Evolutionary conservation across 2,329 filamentous ascomycete species (phyloP).

Genomic region (Seiridium unicorne): DNA sequence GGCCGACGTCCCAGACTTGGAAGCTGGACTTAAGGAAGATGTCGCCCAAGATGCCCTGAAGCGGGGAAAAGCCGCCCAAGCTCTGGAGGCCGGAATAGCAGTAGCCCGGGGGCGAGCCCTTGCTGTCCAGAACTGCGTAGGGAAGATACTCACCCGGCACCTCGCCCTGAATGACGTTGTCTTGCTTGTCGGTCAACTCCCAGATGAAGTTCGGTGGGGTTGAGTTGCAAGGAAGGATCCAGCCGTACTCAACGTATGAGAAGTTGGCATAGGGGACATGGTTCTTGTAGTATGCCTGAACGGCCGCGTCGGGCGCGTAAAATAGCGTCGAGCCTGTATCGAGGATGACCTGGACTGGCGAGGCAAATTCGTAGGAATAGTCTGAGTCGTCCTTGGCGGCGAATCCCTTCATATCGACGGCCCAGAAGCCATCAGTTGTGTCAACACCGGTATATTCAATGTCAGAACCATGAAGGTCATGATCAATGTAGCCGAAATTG

Average conservation of each 20-base stretch:
- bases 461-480: constrained; percentile 33
- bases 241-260: constrained; percentile 44
- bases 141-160: constrained; percentile 56
- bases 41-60: constrained; percentile 71
- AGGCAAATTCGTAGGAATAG: constrained; percentile 33
- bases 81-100: constrained; percentile 80
- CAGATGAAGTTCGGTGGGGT: constrained; percentile 57
- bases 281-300: constrained; percentile 56
- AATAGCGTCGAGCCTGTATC: constrained; percentile 71
- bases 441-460: constrained; percentile 50
- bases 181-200: constrained; percentile 44
- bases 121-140: constrained; percentile 49
- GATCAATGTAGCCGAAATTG: constrained; percentile 50
- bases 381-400: constrained; percentile 27
- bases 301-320: constrained; percentile 56
- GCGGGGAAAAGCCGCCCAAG: constrained; percentile 39
- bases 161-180: constrained; percentile 43
- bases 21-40: constrained; percentile 77
- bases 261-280: constrained; percentile 49
- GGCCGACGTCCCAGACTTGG: constrained; percentile 64
- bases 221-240: constrained; percentile 56
- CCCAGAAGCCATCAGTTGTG: constrained; percentile 47
- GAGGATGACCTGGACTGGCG: constrained; percentile 51
- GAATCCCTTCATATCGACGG: constrained; percentile 33
- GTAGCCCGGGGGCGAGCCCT: constrained; percentile 23